phyloP scores from a whole-genome alignment of 225 moss, liverwort and hornwort species.

The Lunularia cruciata region DNA sequence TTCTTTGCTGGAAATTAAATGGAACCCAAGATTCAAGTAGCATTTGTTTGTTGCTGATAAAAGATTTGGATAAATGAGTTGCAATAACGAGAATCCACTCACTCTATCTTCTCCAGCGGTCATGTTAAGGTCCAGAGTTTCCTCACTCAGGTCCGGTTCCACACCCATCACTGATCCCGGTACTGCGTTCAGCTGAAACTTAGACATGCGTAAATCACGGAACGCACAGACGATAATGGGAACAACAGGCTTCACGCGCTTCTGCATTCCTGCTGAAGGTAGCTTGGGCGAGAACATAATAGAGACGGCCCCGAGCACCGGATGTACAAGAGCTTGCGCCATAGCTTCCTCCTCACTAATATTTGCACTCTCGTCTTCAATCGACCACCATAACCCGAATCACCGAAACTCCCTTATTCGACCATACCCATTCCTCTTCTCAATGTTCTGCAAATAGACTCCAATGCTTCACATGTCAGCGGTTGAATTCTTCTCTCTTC shows the following conservation, averaged over 20 bases:
- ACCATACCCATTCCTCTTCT: background rate
- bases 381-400: background rate
- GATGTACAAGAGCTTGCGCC: slow-evolving; percentile 22
- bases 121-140: slow-evolving; percentile 30
- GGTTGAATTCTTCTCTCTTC: too few species aligned
- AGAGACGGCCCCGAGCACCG: slow-evolving; percentile 11
- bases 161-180: slow-evolving; percentile 49
- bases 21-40: too few species aligned
- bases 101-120: slow-evolving; percentile 72
- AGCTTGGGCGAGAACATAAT: background rate
- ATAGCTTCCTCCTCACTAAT: background rate
- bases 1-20: too few species aligned
- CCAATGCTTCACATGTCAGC: background rate
- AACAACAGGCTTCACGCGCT: background rate
- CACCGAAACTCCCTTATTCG: background rate
- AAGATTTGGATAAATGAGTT: too few species aligned
- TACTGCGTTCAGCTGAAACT: slow-evolving; percentile 24
- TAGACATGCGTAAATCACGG: background rate
- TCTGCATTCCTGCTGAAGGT: background rate
- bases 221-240: background rate
- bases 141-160: slow-evolving; percentile 78
- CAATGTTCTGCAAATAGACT: background rate
- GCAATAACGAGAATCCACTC: slow-evolving; percentile 13
- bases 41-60: too few species aligned
- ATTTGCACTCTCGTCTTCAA: background rate